phyloP scores from a whole-genome alignment of 176 grass and related monocot genomes.

The Alloteropsis semialata region DNA sequence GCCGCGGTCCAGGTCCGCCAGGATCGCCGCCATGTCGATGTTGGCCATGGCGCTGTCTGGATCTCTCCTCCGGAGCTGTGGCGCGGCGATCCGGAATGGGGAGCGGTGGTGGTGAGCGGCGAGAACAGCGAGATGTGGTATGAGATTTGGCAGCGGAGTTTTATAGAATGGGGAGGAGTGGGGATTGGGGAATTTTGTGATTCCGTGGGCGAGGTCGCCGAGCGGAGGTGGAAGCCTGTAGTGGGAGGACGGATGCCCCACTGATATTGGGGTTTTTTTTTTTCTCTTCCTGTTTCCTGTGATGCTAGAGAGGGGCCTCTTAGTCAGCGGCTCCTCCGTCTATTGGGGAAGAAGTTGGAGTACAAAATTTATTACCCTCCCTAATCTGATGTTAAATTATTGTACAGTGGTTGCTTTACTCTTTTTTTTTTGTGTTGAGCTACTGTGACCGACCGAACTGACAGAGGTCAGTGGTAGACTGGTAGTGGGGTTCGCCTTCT shows the following conservation, averaged over 20 bases:
- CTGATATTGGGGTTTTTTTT: not conserved
- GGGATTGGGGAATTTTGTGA: constrained; percentile 24
- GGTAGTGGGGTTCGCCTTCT: not conserved
- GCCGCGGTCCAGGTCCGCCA: constrained; percentile 45
- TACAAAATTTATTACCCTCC: too few relatives aligned
- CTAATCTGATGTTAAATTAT: too few relatives aligned
- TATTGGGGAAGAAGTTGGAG: not conserved
- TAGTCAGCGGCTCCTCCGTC: not conserved
- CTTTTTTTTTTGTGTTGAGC: too few relatives aligned
- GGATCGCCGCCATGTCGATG: constrained; percentile 71
- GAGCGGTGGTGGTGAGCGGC: not conserved
- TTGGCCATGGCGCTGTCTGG: constrained; percentile 45
- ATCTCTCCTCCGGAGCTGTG: not conserved
- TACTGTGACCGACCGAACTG: too few relatives aligned
- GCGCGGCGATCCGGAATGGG: not conserved
- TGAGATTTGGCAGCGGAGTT: constrained; percentile 17
- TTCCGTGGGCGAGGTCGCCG: constrained; percentile 34
- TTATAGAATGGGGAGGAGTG: not conserved
- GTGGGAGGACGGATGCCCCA: too few relatives aligned
- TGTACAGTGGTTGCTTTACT: too few relatives aligned
- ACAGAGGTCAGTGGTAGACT: too few relatives aligned
- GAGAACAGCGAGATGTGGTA: not conserved
- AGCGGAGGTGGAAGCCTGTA: not conserved
- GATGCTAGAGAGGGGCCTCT: too few relatives aligned
- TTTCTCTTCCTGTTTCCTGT: too few relatives aligned